Evolutionary conservation across 306 rosid genomes (phyloP), one percentile per base, ranked within the genome.

Genomic region (Purshia tridentata): DNA sequence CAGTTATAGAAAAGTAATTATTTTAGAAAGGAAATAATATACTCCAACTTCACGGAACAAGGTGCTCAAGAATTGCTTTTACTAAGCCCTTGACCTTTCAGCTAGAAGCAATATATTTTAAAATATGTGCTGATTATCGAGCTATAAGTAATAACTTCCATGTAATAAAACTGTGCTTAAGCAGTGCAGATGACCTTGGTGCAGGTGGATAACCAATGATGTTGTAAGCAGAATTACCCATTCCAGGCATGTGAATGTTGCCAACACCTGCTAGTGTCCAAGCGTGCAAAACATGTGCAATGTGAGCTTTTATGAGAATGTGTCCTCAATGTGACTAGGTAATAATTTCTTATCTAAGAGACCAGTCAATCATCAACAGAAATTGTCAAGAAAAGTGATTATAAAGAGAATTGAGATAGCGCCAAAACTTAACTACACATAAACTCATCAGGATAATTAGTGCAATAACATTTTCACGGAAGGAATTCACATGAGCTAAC

Each of bases 131-230:
- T 69, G 76, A 85, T 78, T 76, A 64, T 49, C 10, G 75, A 74
- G 73, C 77, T 82, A 87, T 67, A 82, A 68, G 65, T 75, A 83
- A 72, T 78, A 87, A 78, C 84, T 85, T 84, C 87, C 84, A 76
- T 80, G 78, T 84, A 82, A 84, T 64, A 12, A 46, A 84, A 84
- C 64, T 86, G 98, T 91, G 94, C 89, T 85, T 74, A 88, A 91
- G 98, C 89, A 88, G 97, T 94, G 97, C 99, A 91, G 92, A 91
- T 84, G 97, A 94, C 97, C 99, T 94, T 89, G 85, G 97, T 91
- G 97, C 87, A 88, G 99, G 69, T 90, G 96, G 88, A 91, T 89
- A 94, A 94, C 95, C 99, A 94, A 84, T 86, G 88, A 85, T 89
- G 97, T 89, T 85, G 98, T 86, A 85, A 88, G 96, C 92, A 77